Evolutionary conservation across 192 early-diverging fungal genomes (phyloP), one percentile per base, ranked within the genome.

Genomic region (Entomortierella beljakovae): DNA sequence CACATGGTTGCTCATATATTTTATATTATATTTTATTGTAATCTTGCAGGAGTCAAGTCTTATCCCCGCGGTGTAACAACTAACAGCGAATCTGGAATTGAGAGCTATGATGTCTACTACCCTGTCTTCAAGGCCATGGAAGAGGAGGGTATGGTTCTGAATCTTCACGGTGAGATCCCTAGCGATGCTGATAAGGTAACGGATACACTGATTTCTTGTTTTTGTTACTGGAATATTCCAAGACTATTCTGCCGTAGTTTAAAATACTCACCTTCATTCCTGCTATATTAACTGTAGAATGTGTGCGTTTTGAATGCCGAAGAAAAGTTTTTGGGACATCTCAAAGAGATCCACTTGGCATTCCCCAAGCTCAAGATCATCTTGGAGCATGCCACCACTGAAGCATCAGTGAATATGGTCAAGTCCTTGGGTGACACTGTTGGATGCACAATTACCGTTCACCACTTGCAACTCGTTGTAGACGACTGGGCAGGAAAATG

Each of bases 401-500:
- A 92, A 67, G 98, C 95, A 7, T 95, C 98, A 3, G 94, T 99
- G 6, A 94, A 98, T 20, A 89, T 91, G 75, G 93, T 90, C 82
- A 96, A 98, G 82, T 91, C 93, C 15, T 81, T 97, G 55, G 96
- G 96, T 34, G 88, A 90, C 28, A 97, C 95, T 15, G 95, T 99
- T 13, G 98, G 88, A 0, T 97, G 96, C 80, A 94, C 92, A 13
- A 97, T 99, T 70, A 99, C 98, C 1, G 92, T 97, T 6, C 98
- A 99, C 83, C 97, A 99, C 76, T 80, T 99, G 69, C 84, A 92
- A 54, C 82, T 99, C 18, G 86, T 93, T 32, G 92, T 97, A 0
- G 98, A 99, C 72, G 97, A 99, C 82, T 99, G 98, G 98, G 98
- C 98, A 31, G 98, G 97, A 7, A 90, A 95, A 69, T 92, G 91